Evolutionary conservation across 169 alveolate genomes (phyloP).

Genomic region (Plasmodium berghei): DNA sequence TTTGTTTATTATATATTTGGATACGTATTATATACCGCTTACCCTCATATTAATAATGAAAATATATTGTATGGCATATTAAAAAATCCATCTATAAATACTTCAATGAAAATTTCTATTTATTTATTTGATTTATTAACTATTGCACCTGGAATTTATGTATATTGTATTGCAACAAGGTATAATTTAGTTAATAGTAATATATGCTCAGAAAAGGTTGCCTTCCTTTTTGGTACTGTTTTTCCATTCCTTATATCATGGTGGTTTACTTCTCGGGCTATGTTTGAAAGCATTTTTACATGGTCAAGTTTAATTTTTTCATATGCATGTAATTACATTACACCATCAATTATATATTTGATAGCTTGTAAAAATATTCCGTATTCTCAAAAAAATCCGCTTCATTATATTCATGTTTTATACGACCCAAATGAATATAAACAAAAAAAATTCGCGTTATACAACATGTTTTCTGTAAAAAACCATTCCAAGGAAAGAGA

Average conservation of each 20-base stretch:
- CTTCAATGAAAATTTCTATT: conserved; percentile 70
- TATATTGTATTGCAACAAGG: conserved; percentile 81
- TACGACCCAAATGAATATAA: conserved; percentile 70
- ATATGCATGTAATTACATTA: conserved; percentile 75
- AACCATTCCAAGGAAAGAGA: no score
- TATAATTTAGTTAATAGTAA: conserved; percentile 85
- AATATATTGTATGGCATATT: conserved; percentile 63
- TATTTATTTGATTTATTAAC: conserved; percentile 80
- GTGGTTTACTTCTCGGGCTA: conserved; percentile 72
- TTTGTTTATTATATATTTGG: conserved; percentile 81
- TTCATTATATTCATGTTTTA: conserved; percentile 48
- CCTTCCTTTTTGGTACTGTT: conserved; percentile 80
- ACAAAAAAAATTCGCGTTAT: background rate
- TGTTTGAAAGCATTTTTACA: conserved; percentile 66
- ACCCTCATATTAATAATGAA: conserved; percentile 65
- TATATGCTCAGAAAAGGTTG: conserved; percentile 73
- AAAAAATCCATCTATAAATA: conserved; percentile 75
- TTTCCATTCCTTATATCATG: conserved; percentile 83
- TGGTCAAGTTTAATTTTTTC: conserved; percentile 76
- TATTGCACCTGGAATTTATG: conserved; percentile 83
- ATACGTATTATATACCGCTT: conserved; percentile 73
- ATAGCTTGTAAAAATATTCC: conserved; percentile 76
- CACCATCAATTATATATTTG: conserved; percentile 76
- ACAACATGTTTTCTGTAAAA: conserved; percentile 9
- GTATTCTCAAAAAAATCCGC: conserved; percentile 66